Evolutionary conservation across 2,329 filamentous ascomycete species (phyloP), one percentile per base, ranked within the genome.

Genomic region (Periconia sp.): DNA sequence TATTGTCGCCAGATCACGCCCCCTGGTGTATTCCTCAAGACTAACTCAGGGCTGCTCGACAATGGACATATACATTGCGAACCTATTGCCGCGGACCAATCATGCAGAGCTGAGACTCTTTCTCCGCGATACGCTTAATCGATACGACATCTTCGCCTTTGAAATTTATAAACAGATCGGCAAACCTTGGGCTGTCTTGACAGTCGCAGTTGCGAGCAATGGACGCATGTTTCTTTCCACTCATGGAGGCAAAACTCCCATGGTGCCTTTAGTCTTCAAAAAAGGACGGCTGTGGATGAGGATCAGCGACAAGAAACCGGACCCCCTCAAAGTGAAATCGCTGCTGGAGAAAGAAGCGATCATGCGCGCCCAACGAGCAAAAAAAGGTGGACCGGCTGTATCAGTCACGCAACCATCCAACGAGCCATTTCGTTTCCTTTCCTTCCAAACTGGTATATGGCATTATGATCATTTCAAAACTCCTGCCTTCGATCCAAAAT

Each of bases 161-260:
- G 68, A 79, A 44, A 76, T 76, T 44, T 70, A 77, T 31, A 82
- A 82, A 57, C 63, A 71, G 3, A 62, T 23, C 55, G 57, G 41
- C 14, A 6, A 50, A 0, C 6, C 51, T 13, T 74, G 72, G 57
- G 82, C 77, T 0, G 73, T 69, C 13, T 57, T 84, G 41, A 82
- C 81, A 0, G 74, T 84, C 19, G 72, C 79, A 1, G 69, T 75
- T 50, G 19, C 45, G 1, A 47, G 57, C 1, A 75, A 78, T 18
- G 81, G 71, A 0, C 53, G 72, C n/a, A 57, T 42, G 2, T 84
- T 85, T 59, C 65, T 84, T 6, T 48, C 58, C 5, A 51, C 55
- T 6, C 69, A 74, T 54, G 73, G 74, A 30, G 56, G 33, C 33
- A 52, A 17, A 23, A 60, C 46, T 48, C 60, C 35, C 30, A 42